Evolutionary conservation across 2,329 filamentous ascomycete genomes (phyloP), one percentile per base, ranked within the genome.

Genomic region (Mollisiaceae sp.): DNA sequence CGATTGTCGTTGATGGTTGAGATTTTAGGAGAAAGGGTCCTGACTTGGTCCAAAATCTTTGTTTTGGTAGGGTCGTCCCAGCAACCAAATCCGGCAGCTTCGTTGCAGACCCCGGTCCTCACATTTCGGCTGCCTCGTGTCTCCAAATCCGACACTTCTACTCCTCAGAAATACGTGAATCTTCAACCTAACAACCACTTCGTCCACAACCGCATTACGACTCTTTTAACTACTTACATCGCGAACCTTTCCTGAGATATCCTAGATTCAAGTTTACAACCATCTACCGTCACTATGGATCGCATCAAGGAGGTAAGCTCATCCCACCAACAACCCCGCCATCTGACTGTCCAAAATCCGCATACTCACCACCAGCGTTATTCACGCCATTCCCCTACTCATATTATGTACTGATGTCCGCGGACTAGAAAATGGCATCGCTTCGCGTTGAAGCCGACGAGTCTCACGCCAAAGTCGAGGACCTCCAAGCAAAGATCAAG

Each of bases 391-490:
- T 9, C 1, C 8, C 24, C 18, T 32, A 24, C n/a, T 27, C 1
- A 24, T 12, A 15, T 54, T 5, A 54, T 35, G 9, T 58, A 61
- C 39, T 64, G 50, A 64, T 56, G 41, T 56, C 1, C 20, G 24
- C 38, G 47, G 5, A 39, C 4, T 64, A 97, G 94, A 94, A 93
- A 90, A 94, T 97, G 92, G 91, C 91, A 84, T 86, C 90, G 81
- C 93, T 99, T 84, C 94, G 94, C 79, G 83, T 94, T 81, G 93
- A 98, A 87, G 91, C 93, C 77, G 95, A 98, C 78, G 91, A 95
- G 79, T 89, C 92, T 71, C 82, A 88, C 71, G 82, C 85, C 78
- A 91, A 94, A 83, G 90, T 90, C 71, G 92, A 97, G 78, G 94
- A 98, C 82, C 88, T 97, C 73, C 89, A 95, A 83, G 72, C 81